phyloP scores from a whole-genome alignment of 2,329 filamentous ascomycete genomes.

The Blastomyces silverae region DNA sequence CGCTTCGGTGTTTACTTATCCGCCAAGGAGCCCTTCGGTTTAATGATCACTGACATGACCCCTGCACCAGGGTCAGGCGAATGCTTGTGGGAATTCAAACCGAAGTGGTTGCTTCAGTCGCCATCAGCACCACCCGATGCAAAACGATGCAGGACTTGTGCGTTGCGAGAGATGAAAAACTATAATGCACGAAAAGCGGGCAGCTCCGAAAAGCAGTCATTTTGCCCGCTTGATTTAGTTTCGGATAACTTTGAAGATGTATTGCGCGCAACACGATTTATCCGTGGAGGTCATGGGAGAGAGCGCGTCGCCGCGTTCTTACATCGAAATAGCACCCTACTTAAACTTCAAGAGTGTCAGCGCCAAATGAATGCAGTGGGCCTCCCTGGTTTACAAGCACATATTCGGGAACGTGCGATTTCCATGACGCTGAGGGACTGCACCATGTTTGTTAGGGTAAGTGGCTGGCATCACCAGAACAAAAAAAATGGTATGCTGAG shows the following conservation, averaged over 20 bases:
- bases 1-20: slow-evolving; percentile 47
- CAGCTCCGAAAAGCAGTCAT: slow-evolving; percentile 35
- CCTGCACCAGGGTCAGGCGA: slow-evolving; percentile 32
- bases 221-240: slow-evolving; percentile 61
- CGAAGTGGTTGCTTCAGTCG: slow-evolving; percentile 75
- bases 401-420: slow-evolving; percentile 49
- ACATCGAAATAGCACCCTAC: slow-evolving; percentile 31
- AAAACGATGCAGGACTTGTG: slow-evolving; percentile 67
- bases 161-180: slow-evolving; percentile 49
- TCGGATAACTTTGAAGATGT: slow-evolving; percentile 43
- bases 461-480: slow-evolving; percentile 15
- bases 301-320: slow-evolving; percentile 31
- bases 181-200: slow-evolving; percentile 30
- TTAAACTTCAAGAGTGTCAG: slow-evolving; percentile 34
- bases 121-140: slow-evolving; percentile 59
- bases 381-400: slow-evolving; percentile 31
- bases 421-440: slow-evolving; percentile 80
- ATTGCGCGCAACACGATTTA: slow-evolving; percentile 37
- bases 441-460: slow-evolving; percentile 62
- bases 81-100: slow-evolving; percentile 65
- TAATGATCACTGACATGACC: slow-evolving; percentile 70
- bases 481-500: not conserved
- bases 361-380: slow-evolving; percentile 32
- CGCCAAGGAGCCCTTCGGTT: slow-evolving; percentile 54
- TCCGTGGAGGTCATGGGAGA: slow-evolving; percentile 31